Evolutionary conservation across 352 stramenopile genomes (phyloP).

Genomic region (Achlya hypogyna): DNA sequence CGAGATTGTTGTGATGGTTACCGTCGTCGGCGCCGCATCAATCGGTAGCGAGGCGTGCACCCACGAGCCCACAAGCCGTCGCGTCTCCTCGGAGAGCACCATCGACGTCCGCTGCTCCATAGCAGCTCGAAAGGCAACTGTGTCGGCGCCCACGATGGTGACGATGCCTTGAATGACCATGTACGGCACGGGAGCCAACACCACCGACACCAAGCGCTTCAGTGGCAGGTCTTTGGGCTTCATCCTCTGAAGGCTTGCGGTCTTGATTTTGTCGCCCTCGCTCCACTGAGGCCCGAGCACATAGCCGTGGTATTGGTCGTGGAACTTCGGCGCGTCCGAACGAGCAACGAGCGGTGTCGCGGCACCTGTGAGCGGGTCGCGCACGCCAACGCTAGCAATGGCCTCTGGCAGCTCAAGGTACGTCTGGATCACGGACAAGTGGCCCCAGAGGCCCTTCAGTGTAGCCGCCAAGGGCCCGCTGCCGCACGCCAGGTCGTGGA

Average conservation of each 20-base stretch:
- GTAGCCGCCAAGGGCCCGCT: constrained; percentile 18
- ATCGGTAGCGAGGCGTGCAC: background rate
- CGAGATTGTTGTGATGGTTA: background rate
- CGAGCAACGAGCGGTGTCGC: constrained; percentile 23
- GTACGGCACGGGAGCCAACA: background rate
- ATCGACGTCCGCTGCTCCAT: background rate
- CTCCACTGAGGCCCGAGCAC: constrained; percentile 27
- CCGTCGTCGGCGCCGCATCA: background rate
- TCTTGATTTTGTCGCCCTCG: constrained; percentile 26
- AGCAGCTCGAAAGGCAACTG: background rate
- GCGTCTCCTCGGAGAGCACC: background rate
- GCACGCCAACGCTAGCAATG: constrained; percentile 30
- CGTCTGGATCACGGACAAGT: constrained; percentile 38
- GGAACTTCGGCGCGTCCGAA: constrained; percentile 36
- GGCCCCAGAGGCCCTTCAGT: constrained; percentile 33
- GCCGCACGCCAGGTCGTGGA: background rate
- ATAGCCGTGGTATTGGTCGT: constrained; percentile 56
- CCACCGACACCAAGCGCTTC: background rate
- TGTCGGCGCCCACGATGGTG: background rate
- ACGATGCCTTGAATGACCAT: background rate
- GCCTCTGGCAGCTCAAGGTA: constrained; percentile 35
- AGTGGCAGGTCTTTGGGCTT: background rate
- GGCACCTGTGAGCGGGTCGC: constrained; percentile 26
- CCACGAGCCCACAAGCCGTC: background rate
- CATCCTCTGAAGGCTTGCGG: constrained; percentile 23